A percentile compares a stretch with the other conserved stretches of the same genome.
phyloP scores from a whole-genome alignment of 129 eudicot species.

The Flaveria linearis region DNA sequence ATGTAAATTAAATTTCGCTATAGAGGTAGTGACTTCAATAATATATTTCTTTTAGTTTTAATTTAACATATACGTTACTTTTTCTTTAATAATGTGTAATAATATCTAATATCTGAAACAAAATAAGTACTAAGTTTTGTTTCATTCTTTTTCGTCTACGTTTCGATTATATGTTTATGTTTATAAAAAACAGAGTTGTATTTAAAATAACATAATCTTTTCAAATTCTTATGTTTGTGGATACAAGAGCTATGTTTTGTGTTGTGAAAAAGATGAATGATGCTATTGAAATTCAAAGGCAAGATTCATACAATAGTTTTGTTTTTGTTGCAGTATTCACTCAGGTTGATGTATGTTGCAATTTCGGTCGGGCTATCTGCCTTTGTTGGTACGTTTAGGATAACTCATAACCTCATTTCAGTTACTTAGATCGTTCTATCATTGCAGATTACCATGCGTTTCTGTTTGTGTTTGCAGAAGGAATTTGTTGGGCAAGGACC shows the following conservation, averaged over 20 bases:
- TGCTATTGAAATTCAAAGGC: no score
- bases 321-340: constrained; percentile 50
- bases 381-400: constrained; percentile 50
- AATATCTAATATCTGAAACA: no score
- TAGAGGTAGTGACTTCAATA: no score
- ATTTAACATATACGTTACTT: not conserved
- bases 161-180: not conserved
- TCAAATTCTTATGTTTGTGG: not conserved
- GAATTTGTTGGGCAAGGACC: constrained; percentile 75
- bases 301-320: not conserved
- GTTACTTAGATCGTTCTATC: not conserved
- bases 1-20: no score
- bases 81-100: not conserved
- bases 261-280: no score
- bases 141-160: not conserved
- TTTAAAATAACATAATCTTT: no score
- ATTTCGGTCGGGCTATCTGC: constrained; percentile 66
- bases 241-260: not conserved
- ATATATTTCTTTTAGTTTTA: not conserved
- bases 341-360: constrained; percentile 68
- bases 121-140: no score
- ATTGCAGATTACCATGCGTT: not conserved
- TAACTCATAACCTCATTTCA: not conserved
- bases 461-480: constrained; percentile 44
- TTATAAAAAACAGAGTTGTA: not conserved